These are phyloP conservation scores for Alternaria rosae DNA, from an alignment of 2,329 filamentous ascomycete species.

Conservation along the genomic window DNA sequence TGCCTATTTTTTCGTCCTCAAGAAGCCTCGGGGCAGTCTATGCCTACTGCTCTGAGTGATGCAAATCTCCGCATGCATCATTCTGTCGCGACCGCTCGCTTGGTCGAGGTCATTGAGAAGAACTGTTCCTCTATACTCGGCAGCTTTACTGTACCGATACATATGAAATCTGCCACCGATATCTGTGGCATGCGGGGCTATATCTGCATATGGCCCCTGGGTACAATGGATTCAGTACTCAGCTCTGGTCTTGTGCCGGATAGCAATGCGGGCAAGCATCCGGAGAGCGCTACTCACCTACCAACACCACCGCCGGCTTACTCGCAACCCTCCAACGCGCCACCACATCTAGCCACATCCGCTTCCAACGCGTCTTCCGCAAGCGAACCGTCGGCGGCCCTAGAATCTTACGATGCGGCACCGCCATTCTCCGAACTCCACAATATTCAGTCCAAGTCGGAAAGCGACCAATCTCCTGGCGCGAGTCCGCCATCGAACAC, in stretches of 20 bases:
- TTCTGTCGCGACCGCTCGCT: slow-evolving; percentile 24
- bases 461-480: neutral
- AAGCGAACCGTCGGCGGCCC: neutral
- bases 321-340: neutral
- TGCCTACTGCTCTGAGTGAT: slow-evolving; percentile 19
- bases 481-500: slow-evolving; percentile 1
- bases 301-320: neutral
- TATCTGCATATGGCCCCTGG: slow-evolving; percentile 35
- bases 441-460: neutral
- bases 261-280: slow-evolving; percentile 13
- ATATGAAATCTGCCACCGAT: slow-evolving; percentile 31
- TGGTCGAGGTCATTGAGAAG: slow-evolving; percentile 35
- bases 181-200: slow-evolving; percentile 40
- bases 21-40: slow-evolving; percentile 2
- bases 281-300: neutral
- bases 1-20: neutral
- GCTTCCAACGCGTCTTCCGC: slow-evolving; percentile 7
- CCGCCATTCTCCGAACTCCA: slow-evolving; percentile 10
- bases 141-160: slow-evolving; percentile 35
- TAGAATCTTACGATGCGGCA: slow-evolving; percentile 9
- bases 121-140: slow-evolving; percentile 33
- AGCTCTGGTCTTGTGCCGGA: slow-evolving; percentile 36
- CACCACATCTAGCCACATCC: neutral
- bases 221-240: slow-evolving; percentile 36
- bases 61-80: slow-evolving; percentile 24